Base-by-base conservation (phyloP, 441 rosid species). In the Erodium chrysanthum region DNA sequence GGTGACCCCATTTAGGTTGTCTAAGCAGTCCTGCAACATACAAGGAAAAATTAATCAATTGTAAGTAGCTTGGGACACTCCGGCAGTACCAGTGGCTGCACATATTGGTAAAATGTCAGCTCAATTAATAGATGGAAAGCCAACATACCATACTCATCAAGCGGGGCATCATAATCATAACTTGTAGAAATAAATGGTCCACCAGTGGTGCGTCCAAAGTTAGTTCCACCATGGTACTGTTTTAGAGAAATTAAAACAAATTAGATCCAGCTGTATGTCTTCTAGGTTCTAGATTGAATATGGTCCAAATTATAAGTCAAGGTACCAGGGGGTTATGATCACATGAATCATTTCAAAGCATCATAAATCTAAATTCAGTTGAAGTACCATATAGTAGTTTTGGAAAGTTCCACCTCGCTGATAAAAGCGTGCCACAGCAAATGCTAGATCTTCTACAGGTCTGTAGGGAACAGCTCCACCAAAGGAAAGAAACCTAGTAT, bases 141-240 rank as follows among this genome's bases (percentile, higher is more conserved):
- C 20, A 20, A 40, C 81, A 0, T 82, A 88, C 94, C 94, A 77
- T 86, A 88, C 80, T 88, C 94, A 73, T 88, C 94, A n/a, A 88
- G 76, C 6, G 94, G 91, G 75, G 94, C 91, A 78, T 88, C 91
- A 74, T 88, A 88, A 68, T 88, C 94, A 70, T 88, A 88, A 75
- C 86, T 84, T 68, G 94, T 88, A 58, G 88, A 40, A 58, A 88
- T 88, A 58, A 88, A 86, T n/a, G 94, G 94, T 73, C 94, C 94
- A 67, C 98, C 97, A 74, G 75, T 69, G 42, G 81, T 78, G 61
- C 88, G 85, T 59, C 72, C 91, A 64, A 88, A 88, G 84, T 88
- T 88, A 23, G 94, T 86, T 63, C 94, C 94, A 61, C 94, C 94
- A 10, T 88, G 88, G 71, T 88, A 88, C 94, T 88, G 75, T 69